Base-by-base conservation (phyloP, 306 rosid genomes). In the Glycine soja region DNA sequence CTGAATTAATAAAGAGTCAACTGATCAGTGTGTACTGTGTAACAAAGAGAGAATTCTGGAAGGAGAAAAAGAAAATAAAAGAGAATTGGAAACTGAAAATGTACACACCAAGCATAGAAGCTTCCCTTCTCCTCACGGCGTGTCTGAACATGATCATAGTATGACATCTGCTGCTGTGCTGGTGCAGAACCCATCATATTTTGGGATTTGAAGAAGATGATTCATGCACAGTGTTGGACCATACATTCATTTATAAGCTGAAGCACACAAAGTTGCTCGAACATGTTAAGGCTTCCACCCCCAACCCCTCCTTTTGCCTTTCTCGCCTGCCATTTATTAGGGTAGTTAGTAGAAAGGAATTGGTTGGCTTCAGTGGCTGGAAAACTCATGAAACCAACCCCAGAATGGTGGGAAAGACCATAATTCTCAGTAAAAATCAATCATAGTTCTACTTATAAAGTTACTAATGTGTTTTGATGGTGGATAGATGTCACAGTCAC, bases 101-200 rank as follows among this genome's bases (percentile, higher is more conserved):
- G 36, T 13, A 70, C 74, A 59, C 57, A 92, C 94, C 85, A 90
- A 81, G 90, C 85, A 72, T 86, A 83, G 82, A 86, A 85, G 84
- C 70, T 15, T 63, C 92, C 92, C 70, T 83, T 87, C 67, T 92
- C 94, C 51, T 86, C 84, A 0, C 15, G 85, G 45, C 86, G 86
- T 38, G 50, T 86, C 15, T 81, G 81, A 73, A 83, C 59, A 7
- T 74, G 91, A 80, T 86, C 91, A 57, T 16, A n/a, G 86, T 80
- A 85, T 9, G 92, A 82, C 87, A 82, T 91, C 76, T 76, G 30
- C 70, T 85, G 90, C 10, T 15, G 63, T 65, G 76, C 36, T 69
- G 92, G 89, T 75, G 34, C 96, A 81, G 57, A 53, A 4, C 56
- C 84, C 84, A 70, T 87, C 63, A 76, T 80, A 59, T 16, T 62